Conservation (phyloP, 345 rosid genomes). For the Eutrema heterophyllum region DNA sequence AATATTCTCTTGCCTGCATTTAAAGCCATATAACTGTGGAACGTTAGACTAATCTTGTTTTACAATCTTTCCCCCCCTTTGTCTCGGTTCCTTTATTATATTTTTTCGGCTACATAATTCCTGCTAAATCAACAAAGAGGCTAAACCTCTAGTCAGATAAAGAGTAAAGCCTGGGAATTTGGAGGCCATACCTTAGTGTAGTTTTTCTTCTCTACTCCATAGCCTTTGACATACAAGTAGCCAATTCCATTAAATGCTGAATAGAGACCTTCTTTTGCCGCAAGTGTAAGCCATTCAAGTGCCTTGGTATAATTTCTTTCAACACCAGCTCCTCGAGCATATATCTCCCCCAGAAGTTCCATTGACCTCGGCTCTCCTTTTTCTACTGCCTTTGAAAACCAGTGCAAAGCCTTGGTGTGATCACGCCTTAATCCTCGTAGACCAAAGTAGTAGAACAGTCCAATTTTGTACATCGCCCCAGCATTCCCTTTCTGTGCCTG, state of each 20-base stretch:
- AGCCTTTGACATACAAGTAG: slow-evolving; percentile 91
- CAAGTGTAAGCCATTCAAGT: slow-evolving; percentile 88
- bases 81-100: not conserved
- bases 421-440: slow-evolving; percentile 94
- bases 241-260: slow-evolving; percentile 98
- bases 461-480: slow-evolving; percentile 81
- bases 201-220: slow-evolving; percentile 94
- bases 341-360: slow-evolving; percentile 97
- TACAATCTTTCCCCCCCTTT: not conserved
- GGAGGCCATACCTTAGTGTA: slow-evolving; percentile 57
- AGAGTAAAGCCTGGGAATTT: not conserved
- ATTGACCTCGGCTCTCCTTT: slow-evolving; percentile 91
- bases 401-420: slow-evolving; percentile 72
- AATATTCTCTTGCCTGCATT: slow-evolving; percentile 85
- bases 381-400: slow-evolving; percentile 89
- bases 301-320: slow-evolving; percentile 96
- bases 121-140: not conserved
- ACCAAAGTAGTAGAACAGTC: slow-evolving; percentile 89
- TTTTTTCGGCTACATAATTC: not conserved
- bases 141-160: not conserved
- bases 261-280: slow-evolving; percentile 67
- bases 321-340: slow-evolving; percentile 97
- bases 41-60: not conserved
- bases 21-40: slow-evolving; percentile 1
- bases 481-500: slow-evolving; percentile 98